phyloP scores from a whole-genome alignment of 208 protist genomes.

The Leishmania mexicana region DNA sequence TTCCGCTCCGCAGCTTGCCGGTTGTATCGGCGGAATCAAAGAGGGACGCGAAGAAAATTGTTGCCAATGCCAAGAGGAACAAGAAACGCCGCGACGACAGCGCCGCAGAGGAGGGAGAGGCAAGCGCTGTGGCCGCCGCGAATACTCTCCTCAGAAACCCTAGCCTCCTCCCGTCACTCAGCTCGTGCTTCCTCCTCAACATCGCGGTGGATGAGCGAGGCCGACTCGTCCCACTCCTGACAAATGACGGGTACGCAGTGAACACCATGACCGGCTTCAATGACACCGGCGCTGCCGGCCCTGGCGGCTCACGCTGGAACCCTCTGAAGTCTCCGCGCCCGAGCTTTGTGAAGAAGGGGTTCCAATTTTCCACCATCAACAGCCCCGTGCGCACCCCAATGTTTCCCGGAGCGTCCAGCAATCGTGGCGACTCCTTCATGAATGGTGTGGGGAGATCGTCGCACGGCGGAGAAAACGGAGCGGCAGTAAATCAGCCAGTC shows the following conservation, averaged over 20 bases:
- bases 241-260: not conserved
- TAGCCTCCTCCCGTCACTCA: slow-evolving; percentile 26
- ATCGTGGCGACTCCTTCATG: not conserved
- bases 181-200: slow-evolving; percentile 34
- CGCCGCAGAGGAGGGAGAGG: slow-evolving; percentile 11
- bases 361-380: not conserved
- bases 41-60: slow-evolving; percentile 14
- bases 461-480: not conserved
- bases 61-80: slow-evolving; percentile 2
- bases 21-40: slow-evolving; percentile 26
- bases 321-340: not conserved
- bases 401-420: no score
- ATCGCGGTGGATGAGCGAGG: slow-evolving; percentile 32
- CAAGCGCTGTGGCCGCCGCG: slow-evolving; percentile 17
- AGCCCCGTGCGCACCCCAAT: not conserved
- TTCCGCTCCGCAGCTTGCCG: slow-evolving; percentile 26
- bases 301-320: not conserved
- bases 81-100: slow-evolving; percentile 8
- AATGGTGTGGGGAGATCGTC: not conserved
- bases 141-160: slow-evolving; percentile 23
- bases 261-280: not conserved
- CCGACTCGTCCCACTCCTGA: slow-evolving; percentile 14
- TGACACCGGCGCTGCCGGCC: not conserved
- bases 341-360: not conserved
- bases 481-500: not conserved